A percentile compares a stretch with the other conserved stretches of the same genome.
phyloP scores from a whole-genome alignment of 2,329 filamentous ascomycete genomes.

The Xylariaceae sp. region DNA sequence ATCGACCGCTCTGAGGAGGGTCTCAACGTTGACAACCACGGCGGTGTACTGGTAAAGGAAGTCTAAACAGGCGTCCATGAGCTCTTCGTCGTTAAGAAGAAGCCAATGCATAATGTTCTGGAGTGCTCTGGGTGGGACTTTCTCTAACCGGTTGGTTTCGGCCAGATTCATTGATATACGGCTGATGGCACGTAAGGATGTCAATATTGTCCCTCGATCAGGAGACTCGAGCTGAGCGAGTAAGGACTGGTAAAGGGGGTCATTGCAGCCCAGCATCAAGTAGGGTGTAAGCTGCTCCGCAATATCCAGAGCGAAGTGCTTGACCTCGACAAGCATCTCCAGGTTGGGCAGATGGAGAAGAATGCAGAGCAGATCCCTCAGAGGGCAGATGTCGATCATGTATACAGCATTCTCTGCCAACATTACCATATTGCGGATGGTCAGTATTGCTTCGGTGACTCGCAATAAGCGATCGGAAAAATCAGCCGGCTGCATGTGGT shows the following conservation, averaged over 20 bases:
- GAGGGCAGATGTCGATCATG: constrained; percentile 63
- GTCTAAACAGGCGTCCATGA: constrained; percentile 81
- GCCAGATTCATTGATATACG: constrained; percentile 84
- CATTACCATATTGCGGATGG: constrained; percentile 94
- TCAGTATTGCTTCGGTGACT: constrained; percentile 78
- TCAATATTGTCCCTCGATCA: constrained; percentile 77
- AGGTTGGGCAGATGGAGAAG: constrained; percentile 68
- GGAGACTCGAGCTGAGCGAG: constrained; percentile 55
- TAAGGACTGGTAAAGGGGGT: constrained; percentile 73
- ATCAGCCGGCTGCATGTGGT: constrained; percentile 64
- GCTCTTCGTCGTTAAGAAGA: constrained; percentile 79
- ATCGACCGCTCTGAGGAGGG: constrained; percentile 53
- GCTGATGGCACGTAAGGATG: constrained; percentile 70
- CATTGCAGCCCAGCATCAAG: constrained; percentile 61
- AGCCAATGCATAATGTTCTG: constrained; percentile 66
- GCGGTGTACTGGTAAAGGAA: constrained; percentile 95
- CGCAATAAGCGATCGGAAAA: constrained; percentile 66
- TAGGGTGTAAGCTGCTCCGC: constrained; percentile 84
- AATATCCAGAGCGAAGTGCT: constrained; percentile 86
- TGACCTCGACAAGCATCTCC: constrained; percentile 70
- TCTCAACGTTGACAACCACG: constrained; percentile 74
- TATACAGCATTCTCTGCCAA: constrained; percentile 81
- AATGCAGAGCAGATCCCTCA: constrained; percentile 79
- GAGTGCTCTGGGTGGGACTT: constrained; percentile 59
- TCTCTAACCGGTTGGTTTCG: constrained; percentile 66